phyloP scores from a whole-genome alignment of 305 asterid genomes.

The Fraxinus sp. region DNA sequence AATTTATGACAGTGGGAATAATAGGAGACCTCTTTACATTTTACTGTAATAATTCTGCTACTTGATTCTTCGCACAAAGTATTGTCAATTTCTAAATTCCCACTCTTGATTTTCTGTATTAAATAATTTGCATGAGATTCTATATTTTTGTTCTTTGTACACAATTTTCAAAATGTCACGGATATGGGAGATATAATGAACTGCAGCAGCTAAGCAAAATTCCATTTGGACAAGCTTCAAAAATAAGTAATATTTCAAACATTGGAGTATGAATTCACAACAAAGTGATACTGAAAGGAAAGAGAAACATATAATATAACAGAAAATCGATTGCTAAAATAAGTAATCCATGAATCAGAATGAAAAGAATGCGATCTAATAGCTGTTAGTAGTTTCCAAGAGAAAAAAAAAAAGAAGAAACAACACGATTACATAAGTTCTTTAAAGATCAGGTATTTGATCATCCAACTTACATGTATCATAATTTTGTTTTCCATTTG shows the following conservation, averaged over 20 bases:
- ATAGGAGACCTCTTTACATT: constrained; percentile 30
- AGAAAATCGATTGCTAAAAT: not conserved
- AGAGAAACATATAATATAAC: not conserved
- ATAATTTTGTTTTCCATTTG: constrained; percentile 21
- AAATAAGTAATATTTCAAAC: not conserved
- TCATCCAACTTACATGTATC: constrained; percentile 14
- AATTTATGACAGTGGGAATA: constrained; percentile 32
- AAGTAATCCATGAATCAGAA: not conserved
- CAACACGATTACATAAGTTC: not conserved
- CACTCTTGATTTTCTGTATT: not conserved
- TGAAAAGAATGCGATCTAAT: not conserved
- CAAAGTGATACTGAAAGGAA: constrained; percentile 17
- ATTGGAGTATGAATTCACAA: not conserved
- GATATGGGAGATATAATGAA: not conserved
- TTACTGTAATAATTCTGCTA: constrained; percentile 31
- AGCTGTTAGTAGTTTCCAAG: not conserved
- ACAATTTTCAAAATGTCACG: not conserved
- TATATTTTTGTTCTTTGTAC: not conserved
- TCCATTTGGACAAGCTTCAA: not conserved
- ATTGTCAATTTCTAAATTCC: not conserved
- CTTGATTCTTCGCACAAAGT: constrained; percentile 7
- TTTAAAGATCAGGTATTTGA: constrained; percentile 17
- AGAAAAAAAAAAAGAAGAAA: not conserved
- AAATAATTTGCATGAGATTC: not conserved
- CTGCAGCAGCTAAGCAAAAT: not conserved